Conservation (phyloP, 2,329 filamentous ascomycete species). For the Claviceps sp. region DNA sequence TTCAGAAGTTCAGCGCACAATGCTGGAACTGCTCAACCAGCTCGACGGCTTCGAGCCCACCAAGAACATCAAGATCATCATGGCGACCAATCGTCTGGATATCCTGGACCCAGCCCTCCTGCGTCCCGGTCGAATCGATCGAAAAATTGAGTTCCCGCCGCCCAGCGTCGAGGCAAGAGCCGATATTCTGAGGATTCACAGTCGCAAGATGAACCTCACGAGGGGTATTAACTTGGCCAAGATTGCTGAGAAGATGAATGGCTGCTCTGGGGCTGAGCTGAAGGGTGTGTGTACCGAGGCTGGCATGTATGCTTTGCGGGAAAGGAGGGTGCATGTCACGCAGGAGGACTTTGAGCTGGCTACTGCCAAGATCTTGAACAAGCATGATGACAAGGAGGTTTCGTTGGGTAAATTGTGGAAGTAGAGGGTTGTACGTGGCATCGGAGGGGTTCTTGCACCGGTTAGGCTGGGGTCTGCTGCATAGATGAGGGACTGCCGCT, state of each 20-base stretch:
- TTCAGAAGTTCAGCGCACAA: conserved; percentile 95
- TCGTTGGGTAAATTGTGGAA: conserved; percentile 72
- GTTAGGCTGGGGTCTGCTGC: conserved; percentile 7
- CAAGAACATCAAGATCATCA: conserved; percentile 99
- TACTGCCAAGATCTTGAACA: conserved; percentile 98
- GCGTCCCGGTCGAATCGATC: conserved; percentile 92
- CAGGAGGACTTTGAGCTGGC: conserved; percentile 98
- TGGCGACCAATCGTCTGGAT: conserved; percentile 96
- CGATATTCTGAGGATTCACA: conserved; percentile 96
- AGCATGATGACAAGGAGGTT: conserved; percentile 97
- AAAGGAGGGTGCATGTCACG: conserved; percentile 92
- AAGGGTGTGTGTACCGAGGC: conserved; percentile 99
- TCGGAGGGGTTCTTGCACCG: neutral
- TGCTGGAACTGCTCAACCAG: conserved; percentile 97
- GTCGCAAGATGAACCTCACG: conserved; percentile 95
- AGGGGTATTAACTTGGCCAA: conserved; percentile 95
- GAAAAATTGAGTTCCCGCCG: conserved; percentile 97
- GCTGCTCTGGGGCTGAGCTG: conserved; percentile 90
- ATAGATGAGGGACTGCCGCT: conserved; percentile 16
- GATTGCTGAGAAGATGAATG: conserved; percentile 99
- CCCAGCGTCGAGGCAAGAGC: conserved; percentile 92
- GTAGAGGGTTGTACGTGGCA: conserved; percentile 11
- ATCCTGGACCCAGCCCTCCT: conserved; percentile 92
- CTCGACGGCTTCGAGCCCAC: conserved; percentile 97
- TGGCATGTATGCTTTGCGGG: conserved; percentile 93